Percentiles rank a stretch among this genome's conserved stretches.
These are phyloP conservation scores for Exophiala dermatitidis DNA, from an alignment of 2,329 filamentous ascomycete species.

Conservation along the genomic window DNA sequence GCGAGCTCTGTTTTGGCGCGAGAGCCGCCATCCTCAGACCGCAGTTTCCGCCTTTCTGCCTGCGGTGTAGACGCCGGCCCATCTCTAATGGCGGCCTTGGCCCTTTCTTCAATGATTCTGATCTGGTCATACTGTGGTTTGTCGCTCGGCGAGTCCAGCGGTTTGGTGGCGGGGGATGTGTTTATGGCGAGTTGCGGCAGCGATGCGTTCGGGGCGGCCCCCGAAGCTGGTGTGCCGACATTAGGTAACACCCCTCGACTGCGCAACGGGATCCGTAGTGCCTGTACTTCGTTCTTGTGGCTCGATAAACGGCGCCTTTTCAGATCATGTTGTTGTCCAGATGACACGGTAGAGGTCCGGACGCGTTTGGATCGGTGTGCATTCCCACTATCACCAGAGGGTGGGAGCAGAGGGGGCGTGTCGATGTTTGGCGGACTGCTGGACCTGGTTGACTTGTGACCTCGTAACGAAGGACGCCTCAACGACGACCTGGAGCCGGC, in stretches of 20 bases:
- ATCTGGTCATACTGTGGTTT: conserved; percentile 28
- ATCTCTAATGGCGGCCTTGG: conserved; percentile 20
- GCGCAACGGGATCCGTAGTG: conserved; percentile 26
- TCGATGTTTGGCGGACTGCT: conserved; percentile 24
- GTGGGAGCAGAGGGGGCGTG: conserved; percentile 20
- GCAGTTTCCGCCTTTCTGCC: conserved; percentile 65
- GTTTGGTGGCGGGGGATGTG: conserved; percentile 6
- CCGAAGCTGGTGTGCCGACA: conserved; percentile 11
- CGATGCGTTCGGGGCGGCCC: conserved; percentile 3
- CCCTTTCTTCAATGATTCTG: conserved; percentile 26
- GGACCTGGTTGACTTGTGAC: conserved; percentile 21
- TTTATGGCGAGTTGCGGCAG: conserved; percentile 10
- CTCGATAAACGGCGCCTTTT: conserved; percentile 25
- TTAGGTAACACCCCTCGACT: conserved; percentile 19
- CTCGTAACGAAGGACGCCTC: conserved; percentile 26
- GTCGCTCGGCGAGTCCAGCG: conserved; percentile 19
- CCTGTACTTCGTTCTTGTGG: conserved; percentile 15
- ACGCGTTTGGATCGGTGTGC: conserved; percentile 20
- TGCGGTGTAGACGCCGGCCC: conserved; percentile 6
- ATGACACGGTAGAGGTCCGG: conserved; percentile 14
- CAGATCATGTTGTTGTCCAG: conserved; percentile 15
- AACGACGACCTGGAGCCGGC: conserved; percentile 29
- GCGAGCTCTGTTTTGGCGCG: conserved; percentile 87
- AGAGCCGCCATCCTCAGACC: conserved; percentile 74
- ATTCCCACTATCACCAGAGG: conserved; percentile 12